Conservation (phyloP, 2,329 filamentous ascomycete species). For the Cytospora mali region DNA sequence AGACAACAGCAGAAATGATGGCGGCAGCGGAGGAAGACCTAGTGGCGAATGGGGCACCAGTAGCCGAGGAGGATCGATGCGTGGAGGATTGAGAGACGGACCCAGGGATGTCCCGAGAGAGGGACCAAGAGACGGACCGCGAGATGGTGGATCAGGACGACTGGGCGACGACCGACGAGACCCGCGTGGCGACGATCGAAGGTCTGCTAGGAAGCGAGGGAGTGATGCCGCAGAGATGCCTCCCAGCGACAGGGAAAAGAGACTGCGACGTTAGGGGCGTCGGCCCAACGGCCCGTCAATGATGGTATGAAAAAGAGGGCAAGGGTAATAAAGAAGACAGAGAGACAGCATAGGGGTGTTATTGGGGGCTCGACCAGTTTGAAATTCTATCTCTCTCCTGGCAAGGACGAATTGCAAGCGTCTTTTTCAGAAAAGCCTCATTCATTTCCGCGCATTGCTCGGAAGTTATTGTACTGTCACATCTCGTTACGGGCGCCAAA, state of each 20-base stretch:
- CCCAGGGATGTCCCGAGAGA: conserved; percentile 40
- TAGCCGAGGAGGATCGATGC: conserved; percentile 39
- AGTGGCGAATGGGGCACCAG: conserved; percentile 42
- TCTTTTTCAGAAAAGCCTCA: neutral
- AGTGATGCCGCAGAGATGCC: conserved; percentile 50
- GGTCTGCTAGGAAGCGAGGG: conserved; percentile 44
- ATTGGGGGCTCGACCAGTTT: conserved; percentile 21
- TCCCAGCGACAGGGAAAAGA: conserved; percentile 55
- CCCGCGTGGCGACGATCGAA: conserved; percentile 40
- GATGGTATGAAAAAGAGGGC: conserved; percentile 1
- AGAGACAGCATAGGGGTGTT: neutral
- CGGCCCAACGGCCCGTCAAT: neutral
- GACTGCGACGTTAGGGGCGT: conserved; percentile 49
- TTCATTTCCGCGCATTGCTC: conserved; percentile 16
- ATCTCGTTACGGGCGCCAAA: conserved; percentile 11
- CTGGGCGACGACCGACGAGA: conserved; percentile 37
- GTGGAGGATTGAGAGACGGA: conserved; percentile 41
- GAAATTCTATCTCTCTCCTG: conserved; percentile 6
- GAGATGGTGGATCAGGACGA: conserved; percentile 36
- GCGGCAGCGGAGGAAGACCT: conserved; percentile 35
- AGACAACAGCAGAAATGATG: conserved; percentile 35
- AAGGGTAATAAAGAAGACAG: neutral
- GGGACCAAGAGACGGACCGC: conserved; percentile 39
- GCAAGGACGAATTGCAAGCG: conserved; percentile 11
- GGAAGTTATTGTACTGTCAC: conserved; percentile 14